Conservation (phyloP, 2,329 filamentous ascomycete genomes). For the Clathrospora elynae region DNA sequence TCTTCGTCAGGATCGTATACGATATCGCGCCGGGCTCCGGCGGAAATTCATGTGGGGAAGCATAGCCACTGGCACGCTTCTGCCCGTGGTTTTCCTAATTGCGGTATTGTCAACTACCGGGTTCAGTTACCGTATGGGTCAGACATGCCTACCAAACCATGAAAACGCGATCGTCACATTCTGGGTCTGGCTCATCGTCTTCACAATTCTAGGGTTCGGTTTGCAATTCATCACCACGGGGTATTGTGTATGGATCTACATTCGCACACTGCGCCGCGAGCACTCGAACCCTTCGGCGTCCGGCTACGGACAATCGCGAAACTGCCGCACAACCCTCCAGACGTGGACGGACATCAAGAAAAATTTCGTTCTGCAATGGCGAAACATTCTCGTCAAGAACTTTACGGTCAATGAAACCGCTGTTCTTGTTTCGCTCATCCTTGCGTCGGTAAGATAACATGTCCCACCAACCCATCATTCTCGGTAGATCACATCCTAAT, state of each 20-base stretch:
- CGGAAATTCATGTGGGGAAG: slow-evolving; percentile 37
- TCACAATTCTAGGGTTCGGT: slow-evolving; percentile 36
- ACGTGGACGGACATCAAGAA: slow-evolving; percentile 32
- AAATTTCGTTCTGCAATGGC: slow-evolving; percentile 37
- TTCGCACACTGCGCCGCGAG: slow-evolving; percentile 29
- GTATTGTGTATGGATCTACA: slow-evolving; percentile 45
- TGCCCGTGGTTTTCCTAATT: slow-evolving; percentile 41
- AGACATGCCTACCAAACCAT: slow-evolving; percentile 45
- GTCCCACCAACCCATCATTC: background rate
- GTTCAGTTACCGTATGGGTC: slow-evolving; percentile 49
- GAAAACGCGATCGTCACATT: slow-evolving; percentile 43
- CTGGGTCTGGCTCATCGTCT: slow-evolving; percentile 47
- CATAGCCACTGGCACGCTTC: slow-evolving; percentile 36
- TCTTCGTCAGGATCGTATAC: slow-evolving; percentile 49
- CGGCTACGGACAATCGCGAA: background rate
- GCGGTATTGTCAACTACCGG: slow-evolving; percentile 39
- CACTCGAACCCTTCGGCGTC: slow-evolving; percentile 7
- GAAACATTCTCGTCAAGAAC: slow-evolving; percentile 30
- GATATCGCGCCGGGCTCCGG: slow-evolving; percentile 41
- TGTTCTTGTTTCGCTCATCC: slow-evolving; percentile 30
- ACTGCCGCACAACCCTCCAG: slow-evolving; percentile 11
- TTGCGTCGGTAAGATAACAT: slow-evolving; percentile 31
- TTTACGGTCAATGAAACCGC: slow-evolving; percentile 25
- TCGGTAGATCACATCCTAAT: background rate
- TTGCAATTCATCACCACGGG: slow-evolving; percentile 40